A percentile compares a stretch with the other conserved stretches of the same genome.
These are phyloP conservation scores for Cryphonectria nitschkei DNA, from an alignment of 2,329 filamentous ascomycete genomes.

Conservation along the genomic window DNA sequence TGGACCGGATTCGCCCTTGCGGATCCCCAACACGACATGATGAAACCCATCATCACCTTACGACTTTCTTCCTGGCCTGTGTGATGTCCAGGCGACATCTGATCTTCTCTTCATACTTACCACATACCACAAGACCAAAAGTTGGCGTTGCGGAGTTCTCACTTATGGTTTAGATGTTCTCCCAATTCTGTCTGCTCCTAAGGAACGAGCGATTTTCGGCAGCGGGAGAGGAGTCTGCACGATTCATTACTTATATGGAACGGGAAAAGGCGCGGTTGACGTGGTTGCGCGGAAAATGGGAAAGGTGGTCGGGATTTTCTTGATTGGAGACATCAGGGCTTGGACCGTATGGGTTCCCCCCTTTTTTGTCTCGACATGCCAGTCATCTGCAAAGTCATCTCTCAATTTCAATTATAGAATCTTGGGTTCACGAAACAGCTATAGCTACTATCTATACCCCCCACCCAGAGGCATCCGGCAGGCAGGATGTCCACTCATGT, in stretches of 20 bases:
- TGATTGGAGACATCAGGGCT: no score
- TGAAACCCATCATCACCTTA: not conserved
- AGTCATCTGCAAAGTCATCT: constrained; percentile 10
- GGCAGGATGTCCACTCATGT: constrained; percentile 11
- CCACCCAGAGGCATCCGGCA: constrained; percentile 24
- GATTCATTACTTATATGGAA: not conserved
- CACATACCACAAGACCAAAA: constrained; percentile 27
- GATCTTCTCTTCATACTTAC: constrained; percentile 28
- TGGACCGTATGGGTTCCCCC: not conserved
- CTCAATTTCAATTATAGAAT: constrained; percentile 22
- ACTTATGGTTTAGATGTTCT: constrained; percentile 21
- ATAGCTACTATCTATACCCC: constrained; percentile 30
- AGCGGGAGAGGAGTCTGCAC: constrained; percentile 13
- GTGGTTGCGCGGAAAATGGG: not conserved
- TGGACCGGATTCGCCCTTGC: not conserved
- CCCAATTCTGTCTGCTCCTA: constrained; percentile 5
- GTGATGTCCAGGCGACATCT: constrained; percentile 25
- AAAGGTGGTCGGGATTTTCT: not conserved
- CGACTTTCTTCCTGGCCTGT: not conserved
- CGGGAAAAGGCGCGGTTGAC: not conserved
- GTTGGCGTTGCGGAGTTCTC: constrained; percentile 26
- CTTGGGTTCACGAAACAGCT: constrained; percentile 24
- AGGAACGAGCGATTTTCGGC: constrained; percentile 2
- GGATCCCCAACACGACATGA: not conserved
- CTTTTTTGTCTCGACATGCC: not conserved